These are phyloP conservation scores for Polytrichum commune DNA, from an alignment of 225 moss, liverwort and hornwort species.

Conservation along the genomic window DNA sequence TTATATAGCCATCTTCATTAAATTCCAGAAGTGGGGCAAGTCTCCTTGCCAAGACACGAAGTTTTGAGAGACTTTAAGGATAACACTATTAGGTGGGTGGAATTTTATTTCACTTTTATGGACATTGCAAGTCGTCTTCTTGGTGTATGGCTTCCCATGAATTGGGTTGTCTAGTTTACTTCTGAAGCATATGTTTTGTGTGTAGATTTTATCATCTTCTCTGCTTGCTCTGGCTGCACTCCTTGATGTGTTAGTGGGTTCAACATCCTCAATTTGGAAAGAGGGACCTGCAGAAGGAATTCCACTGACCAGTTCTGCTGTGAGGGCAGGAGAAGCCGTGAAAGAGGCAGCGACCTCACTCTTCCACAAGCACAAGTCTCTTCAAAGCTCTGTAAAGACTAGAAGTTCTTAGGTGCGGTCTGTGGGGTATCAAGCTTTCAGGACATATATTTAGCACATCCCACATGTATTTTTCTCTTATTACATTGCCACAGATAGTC, in stretches of 20 bases:
- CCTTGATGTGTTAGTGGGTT: conserved; percentile 81
- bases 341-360: conserved; percentile 66
- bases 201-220: conserved; percentile 91
- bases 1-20: too few species aligned
- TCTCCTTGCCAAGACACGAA: too few species aligned
- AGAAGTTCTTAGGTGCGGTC: conserved; percentile 83
- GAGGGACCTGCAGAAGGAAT: conserved; percentile 43
- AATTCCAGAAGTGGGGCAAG: too few species aligned
- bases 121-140: too few species aligned
- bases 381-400: conserved; percentile 63
- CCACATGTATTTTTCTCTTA: conserved; percentile 46
- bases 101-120: too few species aligned
- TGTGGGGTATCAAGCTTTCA: conserved; percentile 77
- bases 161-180: conserved; percentile 3
- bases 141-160: too few species aligned
- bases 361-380: conserved; percentile 59
- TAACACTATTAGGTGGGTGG: too few species aligned
- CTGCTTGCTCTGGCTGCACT: conserved; percentile 93
- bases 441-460: conserved; percentile 79
- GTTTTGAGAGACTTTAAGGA: too few species aligned
- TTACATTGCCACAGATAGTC: neutral
- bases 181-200: conserved; percentile 27
- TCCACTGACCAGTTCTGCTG: conserved; percentile 30
- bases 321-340: conserved; percentile 41
- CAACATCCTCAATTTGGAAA: conserved; percentile 52